Evolutionary conservation across 148 eudicot genomes (phyloP), one percentile per base, ranked within the genome.

Genomic region (Dianthus caryophyllus): DNA sequence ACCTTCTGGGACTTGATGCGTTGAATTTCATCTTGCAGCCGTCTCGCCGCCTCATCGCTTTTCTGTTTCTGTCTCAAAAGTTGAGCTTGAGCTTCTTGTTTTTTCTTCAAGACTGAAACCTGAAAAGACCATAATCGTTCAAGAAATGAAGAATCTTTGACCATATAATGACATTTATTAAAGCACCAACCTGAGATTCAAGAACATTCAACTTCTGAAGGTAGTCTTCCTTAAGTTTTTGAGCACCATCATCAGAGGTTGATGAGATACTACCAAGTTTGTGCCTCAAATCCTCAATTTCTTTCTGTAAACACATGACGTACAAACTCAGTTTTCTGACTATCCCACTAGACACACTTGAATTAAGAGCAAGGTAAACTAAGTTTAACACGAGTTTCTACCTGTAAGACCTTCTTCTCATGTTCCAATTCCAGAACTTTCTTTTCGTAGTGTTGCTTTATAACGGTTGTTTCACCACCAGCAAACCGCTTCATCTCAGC

Each of bases 21-120:
- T 7, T 95, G 99, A 63, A 95, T 95, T 76, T 95, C 99, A 69
- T 95, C 99, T 59, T 90, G 97, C 44, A 95, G 78, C 64, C 93
- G 71, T 69, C 74, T 95, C 55, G 99, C 97, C 54, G 99, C 99
- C 59, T 95, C 99, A 46, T 95, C 99, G 53, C 99, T 88, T 70
- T 83, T 95, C 65, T 95, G 99, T 59, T 95, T 95, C 72, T 95
- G 97, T 76, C 94, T 77, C 55, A 90, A 62, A 17, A 95, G 78
- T 77, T 95, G 99, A 77, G 96, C 87, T 77, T 95, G 99, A 66
- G 94, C 96, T 75, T 95, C 99, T 77, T 95, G 99, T 67, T 90
- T 95, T 82, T 90, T 95, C 83, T 88, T 90, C 73, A 95, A 64
- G 60, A 75, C 89, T 59, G 93, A 76, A 65, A 95, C 99, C 99